Evolutionary conservation across 805 yeast species (phyloP), one percentile per base, ranked within the genome.

Genomic region (Pichia californica): DNA sequence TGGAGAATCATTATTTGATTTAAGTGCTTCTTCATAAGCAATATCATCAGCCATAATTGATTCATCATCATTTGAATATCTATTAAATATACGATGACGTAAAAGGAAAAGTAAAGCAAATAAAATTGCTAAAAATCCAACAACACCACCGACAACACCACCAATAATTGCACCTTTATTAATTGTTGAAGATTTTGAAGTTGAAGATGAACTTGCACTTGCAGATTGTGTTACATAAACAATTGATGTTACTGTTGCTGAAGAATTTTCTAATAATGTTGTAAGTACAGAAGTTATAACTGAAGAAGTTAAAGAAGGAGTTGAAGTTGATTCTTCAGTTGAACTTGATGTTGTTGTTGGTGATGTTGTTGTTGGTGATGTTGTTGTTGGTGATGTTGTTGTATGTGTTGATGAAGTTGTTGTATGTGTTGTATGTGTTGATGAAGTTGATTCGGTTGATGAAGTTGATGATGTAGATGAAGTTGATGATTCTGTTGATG

Each of bases 21-120:
- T 75, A 41, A 77, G 61, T 6, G 80, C 81, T 47, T 75, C 78
- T 51, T 71, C 77, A 52, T 75, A 76, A 4, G 76, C 82, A 31
- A 74, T 68, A 53, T 77, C 83, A 55, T 74, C 74, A 18, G 74
- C 65, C 42, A 70, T 70, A 19, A 56, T 48, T 67, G 54, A 74
- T 68, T 48, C 58, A 38, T 57, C 52, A 58, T 51, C 58, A 31
- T 62, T 61, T 23, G 39, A 37, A 41, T 59, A 57, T 31, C 54
- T 52, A 33, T 64, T 70, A n/a, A 36, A 40, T 7, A 41, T 67
- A 39, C 69, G 60, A 39, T 65, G 53, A 35, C 70, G 61, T 39
- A 71, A 41, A 23, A 47, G 63, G 62, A 53, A 67, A 50, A 52
- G 49, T 39, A 53, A 51, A 45, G 32, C 57, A 46, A 53, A 57